Evolutionary conservation across 371 early-diverging fungal species (phyloP).

Genomic region (Encephalitozoon intestinalis): DNA sequence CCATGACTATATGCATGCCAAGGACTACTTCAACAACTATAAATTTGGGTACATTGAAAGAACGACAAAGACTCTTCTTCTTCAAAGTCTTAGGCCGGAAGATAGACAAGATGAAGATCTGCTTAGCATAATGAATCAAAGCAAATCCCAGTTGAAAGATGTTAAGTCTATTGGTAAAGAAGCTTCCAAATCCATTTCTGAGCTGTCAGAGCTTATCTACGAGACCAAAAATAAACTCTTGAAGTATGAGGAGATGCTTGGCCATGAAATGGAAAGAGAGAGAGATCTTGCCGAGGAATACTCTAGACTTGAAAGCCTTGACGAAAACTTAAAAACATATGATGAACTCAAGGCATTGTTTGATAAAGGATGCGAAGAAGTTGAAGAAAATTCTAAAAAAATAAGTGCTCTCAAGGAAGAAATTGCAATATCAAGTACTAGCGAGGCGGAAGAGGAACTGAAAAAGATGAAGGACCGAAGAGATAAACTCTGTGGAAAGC

Average conservation of each 20-base stretch:
- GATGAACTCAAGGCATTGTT: conserved; percentile 18
- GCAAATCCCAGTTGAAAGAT: conserved; percentile 41
- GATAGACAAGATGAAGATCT: neutral
- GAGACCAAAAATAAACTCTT: neutral
- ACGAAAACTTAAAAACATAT: conserved; percentile 14
- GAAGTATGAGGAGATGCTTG: neutral
- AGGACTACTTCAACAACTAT: conserved; percentile 53
- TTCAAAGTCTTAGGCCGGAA: conserved; percentile 30
- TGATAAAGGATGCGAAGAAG: conserved; percentile 19
- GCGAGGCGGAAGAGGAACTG: conserved; percentile 19
- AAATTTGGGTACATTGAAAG: conserved; percentile 55
- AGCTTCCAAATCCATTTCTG: conserved; percentile 30
- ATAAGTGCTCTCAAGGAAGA: neutral
- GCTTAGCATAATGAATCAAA: conserved; percentile 15
- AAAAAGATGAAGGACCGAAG: conserved; percentile 6
- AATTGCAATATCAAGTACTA: neutral
- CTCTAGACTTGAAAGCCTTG: conserved; percentile 1
- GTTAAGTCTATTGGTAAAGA: conserved; percentile 42
- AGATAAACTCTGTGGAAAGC: conserved; percentile 17
- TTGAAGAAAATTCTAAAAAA: neutral
- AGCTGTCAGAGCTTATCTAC: conserved; percentile 18
- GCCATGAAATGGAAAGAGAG: neutral
- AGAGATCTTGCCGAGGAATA: neutral
- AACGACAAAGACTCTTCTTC: conserved; percentile 46
- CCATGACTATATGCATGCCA: conserved; percentile 50